Conservation (phyloP, 2,329 filamentous ascomycete species). For the Nemania sp. region DNA sequence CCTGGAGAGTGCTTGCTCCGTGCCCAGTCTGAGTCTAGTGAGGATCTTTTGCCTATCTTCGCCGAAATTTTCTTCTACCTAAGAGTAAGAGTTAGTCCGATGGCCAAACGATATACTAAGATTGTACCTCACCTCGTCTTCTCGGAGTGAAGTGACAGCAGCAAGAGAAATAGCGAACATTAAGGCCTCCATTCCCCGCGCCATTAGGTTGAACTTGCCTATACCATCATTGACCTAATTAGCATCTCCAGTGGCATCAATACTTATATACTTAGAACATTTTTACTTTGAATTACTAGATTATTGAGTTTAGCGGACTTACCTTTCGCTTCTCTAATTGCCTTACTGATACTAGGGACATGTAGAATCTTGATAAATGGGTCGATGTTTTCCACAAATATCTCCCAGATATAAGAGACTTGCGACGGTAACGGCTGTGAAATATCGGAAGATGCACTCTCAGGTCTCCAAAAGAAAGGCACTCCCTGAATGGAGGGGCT, state of each 20-base stretch:
- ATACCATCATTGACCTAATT: not conserved
- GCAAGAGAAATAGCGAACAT: slow-evolving; percentile 31
- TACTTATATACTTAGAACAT: too few species aligned
- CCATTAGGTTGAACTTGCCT: slow-evolving; percentile 28
- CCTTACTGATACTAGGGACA: slow-evolving; percentile 11
- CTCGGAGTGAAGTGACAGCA: slow-evolving; percentile 23
- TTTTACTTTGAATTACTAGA: not conserved
- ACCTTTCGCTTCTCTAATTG: slow-evolving; percentile 29
- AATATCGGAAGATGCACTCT: not conserved
- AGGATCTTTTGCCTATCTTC: slow-evolving; percentile 20
- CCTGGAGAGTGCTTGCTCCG: slow-evolving; percentile 23
- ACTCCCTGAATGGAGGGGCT: slow-evolving; percentile 19
- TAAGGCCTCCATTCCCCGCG: slow-evolving; percentile 26
- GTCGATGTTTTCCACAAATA: slow-evolving; percentile 27
- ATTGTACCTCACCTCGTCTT: slow-evolving; percentile 13
- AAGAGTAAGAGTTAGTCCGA: not conserved
- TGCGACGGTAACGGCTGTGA: slow-evolving; percentile 24
- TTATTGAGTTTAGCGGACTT: not conserved
- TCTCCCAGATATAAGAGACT: slow-evolving; percentile 27
- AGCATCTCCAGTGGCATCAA: not conserved
- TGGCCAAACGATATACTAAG: not conserved
- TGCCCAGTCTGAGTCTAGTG: slow-evolving; percentile 16
- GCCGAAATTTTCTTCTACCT: slow-evolving; percentile 31
- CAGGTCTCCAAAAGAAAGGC: slow-evolving; percentile 27
- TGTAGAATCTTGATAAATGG: slow-evolving; percentile 28